These are phyloP conservation scores for Camelina laxa DNA, from an alignment of 345 rosid species.

Conservation along the genomic window DNA sequence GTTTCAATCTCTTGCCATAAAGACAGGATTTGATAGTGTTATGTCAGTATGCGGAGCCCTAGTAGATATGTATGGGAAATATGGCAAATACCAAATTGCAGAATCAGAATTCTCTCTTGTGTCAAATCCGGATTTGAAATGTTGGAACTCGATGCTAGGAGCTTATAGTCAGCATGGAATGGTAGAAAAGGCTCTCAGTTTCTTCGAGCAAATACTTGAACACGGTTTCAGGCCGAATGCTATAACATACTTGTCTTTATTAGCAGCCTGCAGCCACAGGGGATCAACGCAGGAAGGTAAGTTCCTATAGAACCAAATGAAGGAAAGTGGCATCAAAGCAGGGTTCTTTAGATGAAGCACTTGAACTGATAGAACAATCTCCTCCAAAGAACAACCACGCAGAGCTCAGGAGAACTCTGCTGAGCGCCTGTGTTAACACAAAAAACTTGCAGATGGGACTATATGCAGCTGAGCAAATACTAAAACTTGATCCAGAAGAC, in stretches of 20 bases:
- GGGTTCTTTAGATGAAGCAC: slow-evolving; percentile 71
- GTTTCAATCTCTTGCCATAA: slow-evolving; percentile 64
- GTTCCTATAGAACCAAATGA: slow-evolving; percentile 68
- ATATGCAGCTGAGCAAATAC: slow-evolving; percentile 64
- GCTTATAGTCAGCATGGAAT: slow-evolving; percentile 79
- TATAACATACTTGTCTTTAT: slow-evolving; percentile 71
- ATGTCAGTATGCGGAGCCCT: slow-evolving; percentile 74
- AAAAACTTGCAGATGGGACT: slow-evolving; percentile 62
- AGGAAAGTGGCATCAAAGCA: slow-evolving; percentile 52
- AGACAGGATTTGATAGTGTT: slow-evolving; percentile 56
- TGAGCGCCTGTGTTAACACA: slow-evolving; percentile 64
- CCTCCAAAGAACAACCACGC: slow-evolving; percentile 43
- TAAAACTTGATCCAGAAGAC: slow-evolving; percentile 63
- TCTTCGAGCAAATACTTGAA: slow-evolving; percentile 53
- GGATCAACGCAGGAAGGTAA: slow-evolving; percentile 69
- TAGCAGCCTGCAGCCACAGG: slow-evolving; percentile 80
- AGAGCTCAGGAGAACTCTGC: slow-evolving; percentile 85
- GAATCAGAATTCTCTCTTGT: slow-evolving; percentile 54
- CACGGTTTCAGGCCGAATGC: slow-evolving; percentile 60
- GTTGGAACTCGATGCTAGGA: slow-evolving; percentile 88
- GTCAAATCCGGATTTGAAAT: slow-evolving; percentile 70
- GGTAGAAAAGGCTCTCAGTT: slow-evolving; percentile 60
- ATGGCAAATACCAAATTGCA: slow-evolving; percentile 61
- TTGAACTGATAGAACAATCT: slow-evolving; percentile 54
- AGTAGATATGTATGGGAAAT: slow-evolving; percentile 85